phyloP scores from a whole-genome alignment of 257 asterid species.

The Cordia subcordata region DNA sequence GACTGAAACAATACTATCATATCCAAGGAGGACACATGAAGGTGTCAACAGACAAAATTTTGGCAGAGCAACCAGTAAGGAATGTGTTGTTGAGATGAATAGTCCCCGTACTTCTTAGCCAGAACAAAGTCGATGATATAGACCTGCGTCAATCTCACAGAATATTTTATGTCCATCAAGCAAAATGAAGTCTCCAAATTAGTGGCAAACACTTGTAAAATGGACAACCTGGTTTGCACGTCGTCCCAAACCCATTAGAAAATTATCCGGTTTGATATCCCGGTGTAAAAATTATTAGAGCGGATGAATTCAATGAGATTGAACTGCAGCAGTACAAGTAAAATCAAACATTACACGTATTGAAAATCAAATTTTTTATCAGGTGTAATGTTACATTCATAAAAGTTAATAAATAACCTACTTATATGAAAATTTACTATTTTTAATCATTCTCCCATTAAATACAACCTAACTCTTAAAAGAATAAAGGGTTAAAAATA shows the following conservation, averaged over 20 bases:
- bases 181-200: background rate
- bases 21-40: too few species aligned
- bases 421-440: too few species aligned
- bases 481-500: too few species aligned
- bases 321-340: slow-evolving; percentile 47
- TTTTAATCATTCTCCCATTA: too few species aligned
- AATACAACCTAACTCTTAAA: too few species aligned
- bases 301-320: slow-evolving; percentile 93
- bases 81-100: slow-evolving; percentile 77
- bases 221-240: slow-evolving; percentile 88
- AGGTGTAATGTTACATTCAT: too few species aligned
- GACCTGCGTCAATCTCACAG: slow-evolving; percentile 43
- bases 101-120: slow-evolving; percentile 94
- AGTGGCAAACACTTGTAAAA: background rate
- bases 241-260: slow-evolving; percentile 97
- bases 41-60: background rate
- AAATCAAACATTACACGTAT: too few species aligned
- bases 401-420: too few species aligned
- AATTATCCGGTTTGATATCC: slow-evolving; percentile 98
- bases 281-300: slow-evolving; percentile 89
- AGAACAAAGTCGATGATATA: slow-evolving; percentile 91
- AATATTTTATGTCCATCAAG: background rate
- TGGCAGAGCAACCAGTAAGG: slow-evolving; percentile 71
- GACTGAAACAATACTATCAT: too few species aligned
- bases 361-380: too few species aligned